phyloP scores from a whole-genome alignment of 2,329 filamentous ascomycete genomes.

The Aspergillus sp. region DNA sequence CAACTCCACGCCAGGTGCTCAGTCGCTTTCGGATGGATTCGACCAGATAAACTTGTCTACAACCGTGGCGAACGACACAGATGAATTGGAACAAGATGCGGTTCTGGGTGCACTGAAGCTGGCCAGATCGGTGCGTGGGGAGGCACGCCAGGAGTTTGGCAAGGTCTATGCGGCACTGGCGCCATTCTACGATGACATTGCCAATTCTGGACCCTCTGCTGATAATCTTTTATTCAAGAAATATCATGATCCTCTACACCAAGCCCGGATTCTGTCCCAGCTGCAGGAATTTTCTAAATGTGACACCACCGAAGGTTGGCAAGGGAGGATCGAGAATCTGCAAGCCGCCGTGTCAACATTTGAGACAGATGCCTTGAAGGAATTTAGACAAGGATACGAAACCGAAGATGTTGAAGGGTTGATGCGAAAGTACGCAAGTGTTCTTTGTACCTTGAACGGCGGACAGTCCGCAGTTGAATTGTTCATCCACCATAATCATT shows the following conservation, averaged over 20 bases:
- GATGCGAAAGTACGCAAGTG: slow-evolving; percentile 85
- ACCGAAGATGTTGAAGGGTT: slow-evolving; percentile 80
- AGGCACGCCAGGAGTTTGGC: slow-evolving; percentile 83
- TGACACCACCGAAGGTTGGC: slow-evolving; percentile 73
- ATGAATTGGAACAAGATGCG: slow-evolving; percentile 53
- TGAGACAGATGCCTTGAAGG: slow-evolving; percentile 81
- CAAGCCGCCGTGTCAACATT: slow-evolving; percentile 74
- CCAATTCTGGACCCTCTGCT: slow-evolving; percentile 62
- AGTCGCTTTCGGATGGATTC: slow-evolving; percentile 64
- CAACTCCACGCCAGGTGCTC: slow-evolving; percentile 14
- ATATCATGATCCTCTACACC: slow-evolving; percentile 82
- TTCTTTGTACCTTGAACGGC: slow-evolving; percentile 76
- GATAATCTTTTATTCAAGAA: slow-evolving; percentile 82
- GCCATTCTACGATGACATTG: slow-evolving; percentile 83
- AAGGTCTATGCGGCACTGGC: slow-evolving; percentile 84
- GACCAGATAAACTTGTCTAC: slow-evolving; percentile 64
- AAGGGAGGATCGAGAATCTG: slow-evolving; percentile 66
- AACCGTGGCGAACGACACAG: slow-evolving; percentile 23
- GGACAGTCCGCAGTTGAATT: slow-evolving; percentile 73
- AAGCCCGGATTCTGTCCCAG: slow-evolving; percentile 84
- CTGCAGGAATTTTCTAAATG: slow-evolving; percentile 72
- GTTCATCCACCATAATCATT: slow-evolving; percentile 82
- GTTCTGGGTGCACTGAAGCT: slow-evolving; percentile 66
- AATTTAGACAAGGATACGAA: slow-evolving; percentile 91
- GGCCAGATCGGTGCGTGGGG: slow-evolving; percentile 73